phyloP scores from a whole-genome alignment of 495 filamentous ascomycete genomes.

The Aspergillus sclerotioniger region DNA sequence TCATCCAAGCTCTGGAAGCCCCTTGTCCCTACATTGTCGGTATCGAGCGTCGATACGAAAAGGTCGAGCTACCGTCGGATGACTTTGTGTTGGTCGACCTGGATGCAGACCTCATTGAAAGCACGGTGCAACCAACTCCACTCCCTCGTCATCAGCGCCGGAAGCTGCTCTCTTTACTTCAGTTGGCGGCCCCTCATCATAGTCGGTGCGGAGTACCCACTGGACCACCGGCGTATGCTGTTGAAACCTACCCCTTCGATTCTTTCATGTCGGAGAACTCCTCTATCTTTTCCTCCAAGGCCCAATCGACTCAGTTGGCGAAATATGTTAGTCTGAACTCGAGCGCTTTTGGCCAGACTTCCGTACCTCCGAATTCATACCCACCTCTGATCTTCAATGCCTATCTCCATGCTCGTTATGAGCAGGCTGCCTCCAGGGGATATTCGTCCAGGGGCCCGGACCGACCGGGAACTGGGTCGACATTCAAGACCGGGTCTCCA shows the following conservation, averaged over 20 bases:
- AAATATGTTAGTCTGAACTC: slow-evolving; percentile 89
- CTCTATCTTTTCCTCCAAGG: slow-evolving; percentile 67
- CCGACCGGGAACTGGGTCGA: slow-evolving; percentile 78
- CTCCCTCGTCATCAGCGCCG: slow-evolving; percentile 86
- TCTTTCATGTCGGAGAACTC: slow-evolving; percentile 83
- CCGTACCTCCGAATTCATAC: slow-evolving; percentile 48
- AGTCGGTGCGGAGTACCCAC: slow-evolving; percentile 79
- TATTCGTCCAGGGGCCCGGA: slow-evolving; percentile 58
- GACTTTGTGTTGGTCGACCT: slow-evolving; percentile 95
- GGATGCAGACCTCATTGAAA: slow-evolving; percentile 84
- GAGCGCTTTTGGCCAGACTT: slow-evolving; percentile 70
- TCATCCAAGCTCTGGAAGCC: slow-evolving; percentile 87
- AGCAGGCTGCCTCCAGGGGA: slow-evolving; percentile 44
- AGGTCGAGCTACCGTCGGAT: slow-evolving; percentile 88
- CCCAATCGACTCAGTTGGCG: slow-evolving; percentile 68
- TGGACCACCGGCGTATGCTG: slow-evolving; percentile 89
- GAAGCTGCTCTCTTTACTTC: slow-evolving; percentile 84
- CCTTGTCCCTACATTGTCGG: slow-evolving; percentile 97
- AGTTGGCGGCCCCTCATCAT: slow-evolving; percentile 87
- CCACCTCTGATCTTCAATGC: slow-evolving; percentile 80
- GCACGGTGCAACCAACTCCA: slow-evolving; percentile 65
- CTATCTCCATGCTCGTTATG: slow-evolving; percentile 74
- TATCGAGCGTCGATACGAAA: slow-evolving; percentile 90
- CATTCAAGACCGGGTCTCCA: slow-evolving; percentile 68
- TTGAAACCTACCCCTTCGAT: slow-evolving; percentile 89